Conservation (phyloP, 805 yeast species). For the Lachancea fermentati region DNA sequence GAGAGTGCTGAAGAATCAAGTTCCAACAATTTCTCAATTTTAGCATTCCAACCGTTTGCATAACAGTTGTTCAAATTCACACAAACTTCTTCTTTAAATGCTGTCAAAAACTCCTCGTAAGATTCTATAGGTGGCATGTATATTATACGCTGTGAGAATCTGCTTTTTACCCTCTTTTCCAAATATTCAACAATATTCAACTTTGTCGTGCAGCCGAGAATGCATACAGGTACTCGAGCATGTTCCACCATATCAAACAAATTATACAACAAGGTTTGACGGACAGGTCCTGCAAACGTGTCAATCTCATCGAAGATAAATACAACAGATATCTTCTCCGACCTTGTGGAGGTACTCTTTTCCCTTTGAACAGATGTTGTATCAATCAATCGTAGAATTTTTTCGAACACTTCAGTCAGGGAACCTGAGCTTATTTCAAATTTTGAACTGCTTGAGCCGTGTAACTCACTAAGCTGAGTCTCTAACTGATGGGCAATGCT, state of each 20-base stretch:
- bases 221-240: slow-evolving; percentile 65
- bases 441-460: slow-evolving; percentile 15
- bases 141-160: slow-evolving; percentile 79
- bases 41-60: slow-evolving; percentile 41
- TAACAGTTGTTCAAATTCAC: slow-evolving; percentile 25
- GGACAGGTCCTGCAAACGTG: slow-evolving; percentile 58
- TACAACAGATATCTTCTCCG: slow-evolving; percentile 50
- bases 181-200: slow-evolving; percentile 72
- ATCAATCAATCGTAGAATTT: slow-evolving; percentile 50
- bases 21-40: slow-evolving; percentile 29
- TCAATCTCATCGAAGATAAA: slow-evolving; percentile 86
- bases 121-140: slow-evolving; percentile 47
- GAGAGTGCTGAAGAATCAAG: slow-evolving; percentile 33
- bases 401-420: slow-evolving; percentile 55
- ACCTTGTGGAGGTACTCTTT: slow-evolving; percentile 8
- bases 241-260: slow-evolving; percentile 80
- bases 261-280: slow-evolving; percentile 83
- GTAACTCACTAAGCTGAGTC: slow-evolving; percentile 33
- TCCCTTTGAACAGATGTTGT: slow-evolving; percentile 16
- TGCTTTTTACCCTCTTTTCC: slow-evolving; percentile 85
- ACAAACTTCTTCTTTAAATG: slow-evolving; percentile 37
- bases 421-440: slow-evolving; percentile 44
- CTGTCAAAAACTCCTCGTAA: slow-evolving; percentile 45
- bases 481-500: slow-evolving; percentile 85
- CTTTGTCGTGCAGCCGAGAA: slow-evolving; percentile 73